Evolutionary conservation across 176 grass and related monocot genomes (phyloP).

Genomic region (Eragrostis nindensis): DNA sequence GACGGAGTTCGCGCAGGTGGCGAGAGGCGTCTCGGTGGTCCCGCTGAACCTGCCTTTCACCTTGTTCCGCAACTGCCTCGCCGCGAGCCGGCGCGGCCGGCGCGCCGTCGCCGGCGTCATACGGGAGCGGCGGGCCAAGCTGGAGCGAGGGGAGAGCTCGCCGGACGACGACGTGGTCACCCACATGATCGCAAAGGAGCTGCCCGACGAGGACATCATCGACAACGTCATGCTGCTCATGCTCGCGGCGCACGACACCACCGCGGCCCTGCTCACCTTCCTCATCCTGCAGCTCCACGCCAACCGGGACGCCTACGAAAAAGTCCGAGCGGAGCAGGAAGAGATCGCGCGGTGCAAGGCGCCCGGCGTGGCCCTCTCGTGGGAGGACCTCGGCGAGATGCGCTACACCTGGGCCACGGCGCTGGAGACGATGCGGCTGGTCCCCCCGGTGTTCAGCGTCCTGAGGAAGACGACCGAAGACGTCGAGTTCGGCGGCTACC

Average conservation of each 20-base stretch:
- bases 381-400: neutral
- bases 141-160: conserved; percentile 7
- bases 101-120: neutral
- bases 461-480: neutral
- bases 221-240: conserved; percentile 45
- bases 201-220: conserved; percentile 38
- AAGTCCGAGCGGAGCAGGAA: neutral
- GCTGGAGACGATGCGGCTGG: neutral
- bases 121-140: neutral
- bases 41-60: conserved; percentile 50
- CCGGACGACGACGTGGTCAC: neutral
- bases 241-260: conserved; percentile 47
- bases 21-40: conserved; percentile 40
- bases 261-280: conserved; percentile 45
- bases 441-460: neutral
- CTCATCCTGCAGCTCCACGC: conserved; percentile 40
- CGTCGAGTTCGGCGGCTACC: neutral
- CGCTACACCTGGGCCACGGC: neutral
- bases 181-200: neutral
- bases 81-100: conserved; percentile 41
- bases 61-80: conserved; percentile 34
- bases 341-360: neutral
- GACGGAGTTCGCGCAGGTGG: conserved; percentile 41
- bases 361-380: neutral
- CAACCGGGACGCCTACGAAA: neutral